Conservation (phyloP, 129 eudicot genomes). For the Mikania micrantha region DNA sequence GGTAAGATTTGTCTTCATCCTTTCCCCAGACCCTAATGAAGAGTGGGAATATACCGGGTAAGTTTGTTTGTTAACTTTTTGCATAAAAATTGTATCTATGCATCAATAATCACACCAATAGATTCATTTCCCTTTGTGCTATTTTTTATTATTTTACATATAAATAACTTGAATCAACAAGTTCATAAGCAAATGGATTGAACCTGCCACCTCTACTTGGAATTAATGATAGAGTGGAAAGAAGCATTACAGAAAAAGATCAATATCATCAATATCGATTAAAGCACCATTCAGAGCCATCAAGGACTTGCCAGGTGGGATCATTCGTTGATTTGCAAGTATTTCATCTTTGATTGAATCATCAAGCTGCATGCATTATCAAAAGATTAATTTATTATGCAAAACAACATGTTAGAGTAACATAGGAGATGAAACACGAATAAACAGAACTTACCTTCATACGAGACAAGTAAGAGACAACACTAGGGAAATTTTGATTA, state of each 20-base stretch:
- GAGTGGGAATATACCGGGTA: too few species aligned
- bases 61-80: too few species aligned
- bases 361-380: constrained; percentile 54
- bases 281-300: constrained; percentile 99
- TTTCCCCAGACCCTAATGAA: too few species aligned
- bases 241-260: constrained; percentile 77
- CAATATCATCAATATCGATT: constrained; percentile 82
- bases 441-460: constrained; percentile 59
- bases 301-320: constrained; percentile 97
- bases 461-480: constrained; percentile 91
- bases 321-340: constrained; percentile 89
- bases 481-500: constrained; percentile 90
- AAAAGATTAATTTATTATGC: constrained; percentile 7
- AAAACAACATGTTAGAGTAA: constrained; percentile 3
- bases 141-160: not conserved
- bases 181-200: not conserved
- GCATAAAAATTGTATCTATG: not conserved
- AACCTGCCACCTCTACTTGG: not conserved
- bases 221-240: constrained; percentile 2
- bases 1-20: too few species aligned
- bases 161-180: not conserved
- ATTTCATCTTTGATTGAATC: constrained; percentile 96
- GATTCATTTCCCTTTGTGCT: not conserved
- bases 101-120: not conserved
- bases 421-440: constrained; percentile 1